These are phyloP conservation scores for Schizothecium vesticola DNA, from an alignment of 495 filamentous ascomycete genomes.

Conservation along the genomic window DNA sequence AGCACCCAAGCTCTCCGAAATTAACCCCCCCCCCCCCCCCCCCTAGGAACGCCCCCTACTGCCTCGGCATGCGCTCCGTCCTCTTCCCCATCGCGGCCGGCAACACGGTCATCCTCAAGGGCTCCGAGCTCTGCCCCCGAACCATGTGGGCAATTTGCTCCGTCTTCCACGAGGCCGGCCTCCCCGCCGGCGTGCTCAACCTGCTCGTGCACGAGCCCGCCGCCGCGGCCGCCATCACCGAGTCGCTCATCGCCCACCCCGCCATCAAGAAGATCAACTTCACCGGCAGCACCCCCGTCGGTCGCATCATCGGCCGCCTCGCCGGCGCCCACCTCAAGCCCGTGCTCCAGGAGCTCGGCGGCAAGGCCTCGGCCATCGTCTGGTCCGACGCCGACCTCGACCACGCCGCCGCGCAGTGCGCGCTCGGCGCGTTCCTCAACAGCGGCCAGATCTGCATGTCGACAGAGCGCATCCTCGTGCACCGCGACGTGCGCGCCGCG, in stretches of 20 bases:
- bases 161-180: constrained; percentile 67
- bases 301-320: constrained; percentile 50
- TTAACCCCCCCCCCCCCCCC: background rate
- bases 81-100: constrained; percentile 76
- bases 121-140: constrained; percentile 66
- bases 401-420: constrained; percentile 48
- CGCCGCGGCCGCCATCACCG: constrained; percentile 50
- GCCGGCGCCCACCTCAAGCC: constrained; percentile 64
- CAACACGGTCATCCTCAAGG: constrained; percentile 56
- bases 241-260: constrained; percentile 51
- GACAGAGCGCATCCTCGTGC: constrained; percentile 82
- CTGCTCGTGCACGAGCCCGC: constrained; percentile 47
- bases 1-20: too few relatives aligned
- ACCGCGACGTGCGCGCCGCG: constrained; percentile 56
- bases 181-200: constrained; percentile 57
- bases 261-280: constrained; percentile 61
- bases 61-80: constrained; percentile 62
- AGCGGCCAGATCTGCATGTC: constrained; percentile 89
- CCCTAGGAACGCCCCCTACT: constrained; percentile 66
- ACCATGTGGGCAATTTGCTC: constrained; percentile 68
- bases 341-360: constrained; percentile 62
- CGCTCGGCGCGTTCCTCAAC: constrained; percentile 50
- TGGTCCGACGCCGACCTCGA: constrained; percentile 61
- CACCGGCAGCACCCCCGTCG: constrained; percentile 57
- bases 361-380: constrained; percentile 61